These are phyloP conservation scores for Thalia dealbata DNA, from an alignment of 176 grass and related monocot species.

Conservation along the genomic window DNA sequence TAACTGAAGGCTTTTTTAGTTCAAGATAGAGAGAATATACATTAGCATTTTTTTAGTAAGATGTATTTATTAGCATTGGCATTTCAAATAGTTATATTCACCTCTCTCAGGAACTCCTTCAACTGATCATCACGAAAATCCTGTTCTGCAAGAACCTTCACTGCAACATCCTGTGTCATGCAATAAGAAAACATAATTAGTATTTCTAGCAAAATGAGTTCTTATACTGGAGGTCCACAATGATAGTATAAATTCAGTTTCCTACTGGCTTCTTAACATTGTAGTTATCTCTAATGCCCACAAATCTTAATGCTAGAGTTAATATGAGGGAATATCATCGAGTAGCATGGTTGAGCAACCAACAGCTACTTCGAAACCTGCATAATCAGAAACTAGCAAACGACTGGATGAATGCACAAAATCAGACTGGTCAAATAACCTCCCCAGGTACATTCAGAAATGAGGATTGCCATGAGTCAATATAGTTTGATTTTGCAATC, in stretches of 20 bases:
- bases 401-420: background rate
- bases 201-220: background rate
- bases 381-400: background rate
- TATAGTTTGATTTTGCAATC: too few relatives aligned
- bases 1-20: too few relatives aligned
- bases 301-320: background rate
- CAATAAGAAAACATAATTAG: background rate
- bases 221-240: background rate
- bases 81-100: conserved; percentile 2
- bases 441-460: background rate
- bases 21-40: background rate
- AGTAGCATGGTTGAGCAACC: background rate
- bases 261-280: background rate
- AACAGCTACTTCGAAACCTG: background rate
- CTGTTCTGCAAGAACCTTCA: conserved; percentile 81
- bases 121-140: conserved; percentile 51
- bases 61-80: background rate
- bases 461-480: too few relatives aligned
- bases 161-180: conserved; percentile 70
- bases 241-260: too few relatives aligned
- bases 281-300: background rate
- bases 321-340: background rate
- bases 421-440: background rate
- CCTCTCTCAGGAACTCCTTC: conserved; percentile 91
- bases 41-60: too few relatives aligned